Conservation (phyloP, 2,329 filamentous ascomycete species). For the Niveomyces coronatus region DNA sequence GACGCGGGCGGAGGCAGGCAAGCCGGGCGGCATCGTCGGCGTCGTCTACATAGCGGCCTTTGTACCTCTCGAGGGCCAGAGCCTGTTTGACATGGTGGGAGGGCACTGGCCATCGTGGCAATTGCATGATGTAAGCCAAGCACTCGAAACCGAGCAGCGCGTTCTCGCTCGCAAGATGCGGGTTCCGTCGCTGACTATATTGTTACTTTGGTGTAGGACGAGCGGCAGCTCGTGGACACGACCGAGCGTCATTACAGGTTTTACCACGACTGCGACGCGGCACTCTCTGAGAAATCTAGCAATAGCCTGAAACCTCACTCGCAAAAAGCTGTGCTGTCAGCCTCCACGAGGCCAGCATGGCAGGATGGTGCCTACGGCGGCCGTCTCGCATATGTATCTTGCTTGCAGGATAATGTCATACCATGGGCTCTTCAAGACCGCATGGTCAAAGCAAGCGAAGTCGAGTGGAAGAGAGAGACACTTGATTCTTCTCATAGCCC, state of each 20-base stretch:
- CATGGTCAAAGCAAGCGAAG: not conserved
- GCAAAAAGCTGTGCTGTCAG: not conserved
- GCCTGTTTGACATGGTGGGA: not conserved
- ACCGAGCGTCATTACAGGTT: not conserved
- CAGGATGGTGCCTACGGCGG: not conserved
- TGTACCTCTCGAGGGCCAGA: not conserved
- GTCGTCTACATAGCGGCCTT: constrained; percentile 1
- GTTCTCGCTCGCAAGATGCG: no score
- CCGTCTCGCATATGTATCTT: not conserved
- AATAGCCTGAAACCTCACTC: not conserved
- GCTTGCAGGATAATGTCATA: not conserved
- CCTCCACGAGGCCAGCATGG: not conserved
- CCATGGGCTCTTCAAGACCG: not conserved
- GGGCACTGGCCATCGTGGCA: not conserved
- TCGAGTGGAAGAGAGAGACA: not conserved
- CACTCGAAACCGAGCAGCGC: no score
- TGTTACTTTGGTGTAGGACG: no score
- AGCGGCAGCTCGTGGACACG: not conserved
- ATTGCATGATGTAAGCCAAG: not conserved
- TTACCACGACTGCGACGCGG: not conserved
- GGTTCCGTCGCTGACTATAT: no score
- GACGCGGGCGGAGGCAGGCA: not conserved
- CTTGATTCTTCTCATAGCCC: not conserved
- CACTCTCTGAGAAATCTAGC: not conserved
- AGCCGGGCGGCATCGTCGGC: not conserved